phyloP scores from a whole-genome alignment of 768 basidiomycete genomes.

The Tulasnella sp. region DNA sequence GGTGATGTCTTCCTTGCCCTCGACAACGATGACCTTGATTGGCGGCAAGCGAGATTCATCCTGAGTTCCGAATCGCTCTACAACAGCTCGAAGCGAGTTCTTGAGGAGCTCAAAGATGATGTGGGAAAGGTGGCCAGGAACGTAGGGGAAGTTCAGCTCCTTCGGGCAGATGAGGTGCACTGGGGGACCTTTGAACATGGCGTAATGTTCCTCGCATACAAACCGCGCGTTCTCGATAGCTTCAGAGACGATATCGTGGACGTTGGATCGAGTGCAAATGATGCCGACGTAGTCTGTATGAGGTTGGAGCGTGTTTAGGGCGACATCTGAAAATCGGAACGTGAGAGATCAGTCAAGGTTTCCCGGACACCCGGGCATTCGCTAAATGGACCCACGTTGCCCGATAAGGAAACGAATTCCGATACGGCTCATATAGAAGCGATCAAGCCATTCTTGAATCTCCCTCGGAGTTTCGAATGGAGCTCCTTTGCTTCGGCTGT shows the following conservation, averaged over 20 bases:
- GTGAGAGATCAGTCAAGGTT: not conserved
- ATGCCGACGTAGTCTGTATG: conserved; percentile 94
- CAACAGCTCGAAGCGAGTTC: conserved; percentile 94
- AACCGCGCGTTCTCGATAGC: conserved; percentile 91
- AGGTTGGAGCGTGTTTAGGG: conserved; percentile 84
- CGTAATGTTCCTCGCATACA: conserved; percentile 86
- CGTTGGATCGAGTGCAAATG: conserved; percentile 91
- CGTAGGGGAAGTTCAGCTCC: conserved; percentile 84
- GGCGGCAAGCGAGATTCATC: conserved; percentile 76
- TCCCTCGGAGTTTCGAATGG: conserved; percentile 39
- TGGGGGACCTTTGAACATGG: conserved; percentile 92
- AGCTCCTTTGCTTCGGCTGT: conserved; percentile 30
- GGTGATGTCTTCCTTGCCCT: conserved; percentile 94
- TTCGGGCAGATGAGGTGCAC: conserved; percentile 93
- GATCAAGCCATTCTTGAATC: conserved; percentile 92
- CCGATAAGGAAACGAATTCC: conserved; percentile 96
- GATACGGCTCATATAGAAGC: conserved; percentile 94
- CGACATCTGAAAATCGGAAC: conserved; percentile 60
- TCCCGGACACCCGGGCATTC: not conserved
- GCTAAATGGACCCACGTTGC: conserved; percentile 62
- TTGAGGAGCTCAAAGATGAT: conserved; percentile 97
- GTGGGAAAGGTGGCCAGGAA: conserved; percentile 96
- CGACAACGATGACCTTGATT: conserved; percentile 91
- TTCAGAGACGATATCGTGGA: conserved; percentile 97
- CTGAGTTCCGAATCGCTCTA: conserved; percentile 84